A percentile compares a stretch with the other conserved stretches of the same genome.
Evolutionary conservation across 139 green algal genomes (phyloP).

Genomic region (Closterium sp.): DNA sequence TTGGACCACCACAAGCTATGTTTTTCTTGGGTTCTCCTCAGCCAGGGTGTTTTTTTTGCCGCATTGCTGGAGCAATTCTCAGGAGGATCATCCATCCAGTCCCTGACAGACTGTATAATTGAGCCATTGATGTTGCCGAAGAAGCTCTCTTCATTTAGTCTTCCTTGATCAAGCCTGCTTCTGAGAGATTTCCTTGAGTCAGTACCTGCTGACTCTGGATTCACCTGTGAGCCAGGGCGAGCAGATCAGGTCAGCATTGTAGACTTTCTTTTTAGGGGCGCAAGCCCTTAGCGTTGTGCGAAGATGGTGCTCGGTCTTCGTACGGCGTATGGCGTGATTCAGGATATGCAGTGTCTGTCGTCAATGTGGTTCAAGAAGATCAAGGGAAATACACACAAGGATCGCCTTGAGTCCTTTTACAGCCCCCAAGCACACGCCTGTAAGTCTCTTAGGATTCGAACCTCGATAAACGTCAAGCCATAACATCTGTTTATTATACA

Average conservation of each 20-base stretch:
- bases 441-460: conserved; percentile 9
- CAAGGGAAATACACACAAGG: conserved; percentile 49
- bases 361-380: conserved; percentile 48
- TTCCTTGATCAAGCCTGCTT: neutral
- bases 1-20: neutral
- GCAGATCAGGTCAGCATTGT: neutral
- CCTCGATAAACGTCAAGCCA: neutral
- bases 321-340: neutral
- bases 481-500: neutral
- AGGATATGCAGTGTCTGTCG: conserved; percentile 48
- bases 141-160: neutral
- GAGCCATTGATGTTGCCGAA: too few relatives aligned
- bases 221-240: neutral
- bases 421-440: conserved; percentile 50
- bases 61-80: neutral
- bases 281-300: neutral
- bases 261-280: neutral
- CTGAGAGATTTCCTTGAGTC: neutral
- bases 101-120: too few relatives aligned
- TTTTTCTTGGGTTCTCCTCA: neutral
- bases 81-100: too few relatives aligned
- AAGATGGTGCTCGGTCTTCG: conserved; percentile 32
- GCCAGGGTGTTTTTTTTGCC: neutral
- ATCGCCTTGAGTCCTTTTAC: conserved; percentile 49
- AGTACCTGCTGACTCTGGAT: neutral